These are phyloP conservation scores for Hanseniaspora vineae DNA, from an alignment of 805 yeast genomes.

Conservation along the genomic window DNA sequence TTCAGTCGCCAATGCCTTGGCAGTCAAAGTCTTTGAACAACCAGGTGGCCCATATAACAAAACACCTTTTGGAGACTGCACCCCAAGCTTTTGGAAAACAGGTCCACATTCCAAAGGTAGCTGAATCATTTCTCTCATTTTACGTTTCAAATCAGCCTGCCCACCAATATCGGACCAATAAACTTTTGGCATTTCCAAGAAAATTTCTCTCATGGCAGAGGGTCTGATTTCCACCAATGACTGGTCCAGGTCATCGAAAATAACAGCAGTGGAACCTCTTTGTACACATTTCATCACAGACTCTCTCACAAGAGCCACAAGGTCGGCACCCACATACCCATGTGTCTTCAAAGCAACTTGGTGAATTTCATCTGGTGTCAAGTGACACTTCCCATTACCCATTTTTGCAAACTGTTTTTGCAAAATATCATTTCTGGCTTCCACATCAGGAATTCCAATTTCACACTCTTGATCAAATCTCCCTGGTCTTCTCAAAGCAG, in stretches of 20 bases:
- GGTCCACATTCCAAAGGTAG: constrained; percentile 77
- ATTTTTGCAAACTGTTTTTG: constrained; percentile 40
- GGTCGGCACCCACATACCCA: constrained; percentile 96
- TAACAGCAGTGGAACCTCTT: constrained; percentile 31
- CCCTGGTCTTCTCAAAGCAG: constrained; percentile 75
- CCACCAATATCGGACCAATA: constrained; percentile 95
- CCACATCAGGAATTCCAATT: constrained; percentile 82
- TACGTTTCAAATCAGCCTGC: constrained; percentile 67
- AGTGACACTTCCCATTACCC: constrained; percentile 30
- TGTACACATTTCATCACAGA: constrained; percentile 75
- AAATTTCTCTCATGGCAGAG: constrained; percentile 93
- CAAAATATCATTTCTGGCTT: constrained; percentile 64
- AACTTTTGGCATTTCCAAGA: constrained; percentile 88
- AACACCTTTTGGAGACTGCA: constrained; percentile 86
- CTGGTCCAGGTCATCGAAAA: constrained; percentile 43
- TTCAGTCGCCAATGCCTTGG: constrained; percentile 91
- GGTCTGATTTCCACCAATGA: constrained; percentile 80
- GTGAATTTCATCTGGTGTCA: constrained; percentile 38
- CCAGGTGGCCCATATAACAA: constrained; percentile 97
- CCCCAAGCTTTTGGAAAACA: constrained; percentile 64
- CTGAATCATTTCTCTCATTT: constrained; percentile 81
- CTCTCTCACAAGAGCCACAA: constrained; percentile 78
- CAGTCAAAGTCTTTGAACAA: constrained; percentile 89
- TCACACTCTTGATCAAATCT: constrained; percentile 84
- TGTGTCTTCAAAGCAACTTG: constrained; percentile 67